Evolutionary conservation across 805 yeast species (phyloP), one percentile per base, ranked within the genome.

Genomic region (Metschnikowia corniflorae): DNA sequence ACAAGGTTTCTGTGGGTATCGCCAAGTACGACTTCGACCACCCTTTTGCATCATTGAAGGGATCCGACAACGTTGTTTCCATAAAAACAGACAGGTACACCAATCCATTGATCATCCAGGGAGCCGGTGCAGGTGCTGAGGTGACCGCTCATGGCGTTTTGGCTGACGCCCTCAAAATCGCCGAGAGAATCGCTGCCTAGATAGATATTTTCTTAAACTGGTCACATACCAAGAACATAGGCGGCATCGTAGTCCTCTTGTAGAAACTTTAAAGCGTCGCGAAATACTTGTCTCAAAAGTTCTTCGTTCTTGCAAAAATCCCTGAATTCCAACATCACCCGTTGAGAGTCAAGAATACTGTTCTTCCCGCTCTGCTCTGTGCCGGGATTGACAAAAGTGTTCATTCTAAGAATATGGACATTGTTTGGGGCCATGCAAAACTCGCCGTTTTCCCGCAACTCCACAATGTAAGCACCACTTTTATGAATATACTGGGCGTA

Each of bases 21-120:
- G 88, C 80, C 49, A 85, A 86, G 62, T 93, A 88, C 63, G 86
- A 80, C 39, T 71, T 74, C 39, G 82, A 91, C 52, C 97, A 93
- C 61, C 97, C 98, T 37, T 93, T 93, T 58, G 97, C 98, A 27
- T 73, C 95, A 9, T 75, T 93, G 60, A 84, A 86, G 70, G 98
- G 98, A 34, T 86, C 96, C 44, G 97, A 93, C 61, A 93, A 93
- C 58, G 96, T 93, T 42, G 82, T 93, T 44, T 81, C 97, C 16
- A 84, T 93, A 68, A 82, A 80, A 61, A 83, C 97, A 21, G 80
- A 86, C 60, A 84, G 99, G 69, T 93, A 93, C 65, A 77, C 82
- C 26, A 87, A 86, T 65, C 98, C 98, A 36, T 73, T 93, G 60
- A 82, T 93, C 45, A 76, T 93, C 53, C 98, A 93, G 73, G 99